These are phyloP conservation scores for Boletus eberwhitei DNA, from an alignment of 768 basidiomycete species.

Conservation along the genomic window DNA sequence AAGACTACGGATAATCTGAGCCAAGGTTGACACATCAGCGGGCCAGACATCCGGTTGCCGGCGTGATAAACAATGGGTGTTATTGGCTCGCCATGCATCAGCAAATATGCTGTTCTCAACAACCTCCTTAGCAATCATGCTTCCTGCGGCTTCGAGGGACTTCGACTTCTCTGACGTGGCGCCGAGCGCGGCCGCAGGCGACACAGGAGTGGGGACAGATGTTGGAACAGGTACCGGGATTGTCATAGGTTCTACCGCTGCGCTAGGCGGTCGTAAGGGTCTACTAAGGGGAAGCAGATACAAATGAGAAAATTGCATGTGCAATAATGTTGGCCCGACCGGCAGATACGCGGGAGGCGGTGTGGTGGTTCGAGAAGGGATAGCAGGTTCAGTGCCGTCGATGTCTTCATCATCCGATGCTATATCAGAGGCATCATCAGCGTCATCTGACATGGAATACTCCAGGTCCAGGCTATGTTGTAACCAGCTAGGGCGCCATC, in stretches of 20 bases:
- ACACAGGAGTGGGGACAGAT: conserved; percentile 81
- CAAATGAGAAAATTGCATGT: conserved; percentile 64
- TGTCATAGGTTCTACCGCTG: conserved; percentile 45
- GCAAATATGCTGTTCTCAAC: conserved; percentile 74
- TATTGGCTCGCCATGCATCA: conserved; percentile 56
- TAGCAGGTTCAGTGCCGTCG: conserved; percentile 24
- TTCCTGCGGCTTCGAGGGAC: conserved; percentile 64
- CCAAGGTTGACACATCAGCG: conserved; percentile 48
- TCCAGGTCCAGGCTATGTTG: conserved; percentile 49
- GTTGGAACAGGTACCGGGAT: conserved; percentile 39
- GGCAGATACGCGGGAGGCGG: conserved; percentile 73
- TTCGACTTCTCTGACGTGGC: conserved; percentile 62
- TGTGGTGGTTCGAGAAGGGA: conserved; percentile 56
- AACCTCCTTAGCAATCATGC: conserved; percentile 60
- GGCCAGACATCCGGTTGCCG: conserved; percentile 49
- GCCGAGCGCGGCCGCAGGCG: conserved; percentile 69
- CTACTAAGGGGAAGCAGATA: conserved; percentile 59
- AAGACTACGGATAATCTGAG: conserved; percentile 35
- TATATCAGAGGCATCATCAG: conserved; percentile 38
- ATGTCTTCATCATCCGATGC: conserved; percentile 41
- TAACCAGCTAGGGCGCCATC: conserved; percentile 42
- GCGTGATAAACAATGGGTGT: conserved; percentile 13
- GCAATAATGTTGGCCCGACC: conserved; percentile 62
- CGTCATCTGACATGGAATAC: conserved; percentile 30
- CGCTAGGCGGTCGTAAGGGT: conserved; percentile 58